A percentile compares a stretch with the other conserved stretches of the same genome.
phyloP scores from a whole-genome alignment of 148 eudicot genomes.

The Polygonum aviculare region DNA sequence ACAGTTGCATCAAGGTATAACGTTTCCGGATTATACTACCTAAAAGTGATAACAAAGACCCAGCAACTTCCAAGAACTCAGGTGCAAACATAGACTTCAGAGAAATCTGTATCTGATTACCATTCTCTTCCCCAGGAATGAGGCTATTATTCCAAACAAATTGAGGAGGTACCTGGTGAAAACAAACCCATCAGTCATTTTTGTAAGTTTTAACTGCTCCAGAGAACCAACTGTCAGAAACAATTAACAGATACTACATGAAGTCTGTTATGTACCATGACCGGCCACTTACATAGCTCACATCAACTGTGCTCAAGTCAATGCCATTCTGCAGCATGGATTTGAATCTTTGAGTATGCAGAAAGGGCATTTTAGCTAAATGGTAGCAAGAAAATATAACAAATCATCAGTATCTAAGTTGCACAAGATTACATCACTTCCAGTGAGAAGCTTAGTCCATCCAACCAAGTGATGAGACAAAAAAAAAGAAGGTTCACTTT shows the following conservation, averaged over 20 bases:
- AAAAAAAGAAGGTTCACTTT: too few species aligned
- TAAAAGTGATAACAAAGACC: not conserved
- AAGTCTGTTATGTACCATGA: constrained; percentile 48
- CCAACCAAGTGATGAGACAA: not conserved
- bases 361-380: constrained; percentile 26
- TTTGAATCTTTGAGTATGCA: constrained; percentile 77
- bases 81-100: not conserved
- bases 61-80: too few species aligned
- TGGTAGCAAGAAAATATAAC: not conserved
- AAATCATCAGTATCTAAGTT: not conserved
- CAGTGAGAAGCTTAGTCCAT: not conserved
- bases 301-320: constrained; percentile 95
- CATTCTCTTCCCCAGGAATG: constrained; percentile 95
- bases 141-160: constrained; percentile 86
- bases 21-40: not conserved
- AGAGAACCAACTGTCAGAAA: not conserved
- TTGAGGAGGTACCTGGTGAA: constrained; percentile 84
- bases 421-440: not conserved
- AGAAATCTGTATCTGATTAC: constrained; percentile 27
- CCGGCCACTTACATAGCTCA: constrained; percentile 96
- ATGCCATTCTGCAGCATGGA: constrained; percentile 93
- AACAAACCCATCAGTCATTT: constrained; percentile 5
- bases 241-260: not conserved
- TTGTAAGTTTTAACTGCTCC: not conserved
- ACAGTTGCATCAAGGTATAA: constrained; percentile 44